Evolutionary conservation across 306 rosid species (phyloP).

Genomic region (Rosa multiflora): DNA sequence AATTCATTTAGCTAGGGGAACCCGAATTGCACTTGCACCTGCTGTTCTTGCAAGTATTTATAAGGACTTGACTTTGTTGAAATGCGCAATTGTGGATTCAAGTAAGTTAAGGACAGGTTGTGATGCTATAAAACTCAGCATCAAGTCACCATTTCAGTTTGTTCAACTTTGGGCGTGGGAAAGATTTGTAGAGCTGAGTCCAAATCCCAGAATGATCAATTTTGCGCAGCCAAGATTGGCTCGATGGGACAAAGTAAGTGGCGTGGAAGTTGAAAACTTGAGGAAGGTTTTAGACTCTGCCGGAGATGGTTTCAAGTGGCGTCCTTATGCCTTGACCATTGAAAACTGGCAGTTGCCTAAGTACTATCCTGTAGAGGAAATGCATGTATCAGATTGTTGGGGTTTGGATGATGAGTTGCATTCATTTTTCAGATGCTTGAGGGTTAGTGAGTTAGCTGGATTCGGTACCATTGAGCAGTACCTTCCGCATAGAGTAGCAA

Average conservation of each 20-base stretch:
- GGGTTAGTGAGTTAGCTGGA: conserved; percentile 47
- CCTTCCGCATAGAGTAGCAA: conserved; percentile 50
- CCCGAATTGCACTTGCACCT: too few relatives aligned
- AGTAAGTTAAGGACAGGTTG: too few relatives aligned
- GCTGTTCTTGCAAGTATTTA: too few relatives aligned
- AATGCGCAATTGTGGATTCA: background rate
- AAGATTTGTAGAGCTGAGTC: conserved; percentile 42
- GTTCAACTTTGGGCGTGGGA: conserved; percentile 71
- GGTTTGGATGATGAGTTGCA: conserved; percentile 19
- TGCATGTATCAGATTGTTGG: conserved; percentile 8
- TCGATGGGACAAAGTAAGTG: conserved; percentile 39
- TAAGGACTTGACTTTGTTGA: background rate
- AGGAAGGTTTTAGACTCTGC: conserved; percentile 27
- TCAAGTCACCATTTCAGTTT: conserved; percentile 45
- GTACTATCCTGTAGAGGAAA: conserved; percentile 36
- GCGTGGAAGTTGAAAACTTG: conserved; percentile 30
- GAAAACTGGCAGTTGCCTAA: conserved; percentile 19
- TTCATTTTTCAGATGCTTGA: conserved; percentile 34
- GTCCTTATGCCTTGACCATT: conserved; percentile 37
- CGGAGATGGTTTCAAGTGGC: conserved; percentile 44
- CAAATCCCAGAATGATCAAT: conserved; percentile 15
- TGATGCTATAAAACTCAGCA: background rate
- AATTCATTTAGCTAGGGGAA: too few relatives aligned
- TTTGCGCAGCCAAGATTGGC: conserved; percentile 27
- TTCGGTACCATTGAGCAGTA: conserved; percentile 35